phyloP scores from a whole-genome alignment of 2,329 filamentous ascomycete genomes.

The Aureobasidium melanogenum region DNA sequence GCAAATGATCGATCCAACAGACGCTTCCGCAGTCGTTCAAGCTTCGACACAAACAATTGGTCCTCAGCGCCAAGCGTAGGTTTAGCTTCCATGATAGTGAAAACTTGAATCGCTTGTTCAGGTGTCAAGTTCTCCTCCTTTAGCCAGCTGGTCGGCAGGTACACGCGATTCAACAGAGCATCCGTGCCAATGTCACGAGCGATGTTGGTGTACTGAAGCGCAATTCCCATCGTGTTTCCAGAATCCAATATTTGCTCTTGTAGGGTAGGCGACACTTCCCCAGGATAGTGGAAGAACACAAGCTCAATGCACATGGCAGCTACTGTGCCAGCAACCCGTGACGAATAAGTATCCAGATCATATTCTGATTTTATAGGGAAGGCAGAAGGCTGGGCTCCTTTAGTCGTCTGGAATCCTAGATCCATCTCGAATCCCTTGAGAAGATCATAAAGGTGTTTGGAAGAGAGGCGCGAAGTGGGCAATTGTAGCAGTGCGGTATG shows the following conservation, averaged over 20 bases:
- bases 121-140: conserved; percentile 47
- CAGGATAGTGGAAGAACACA: conserved; percentile 50
- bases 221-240: conserved; percentile 59
- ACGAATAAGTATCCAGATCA: conserved; percentile 55
- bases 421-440: conserved; percentile 63
- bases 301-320: conserved; percentile 60
- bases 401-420: conserved; percentile 40
- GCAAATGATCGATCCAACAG: conserved; percentile 54
- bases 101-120: conserved; percentile 41
- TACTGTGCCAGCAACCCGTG: conserved; percentile 64
- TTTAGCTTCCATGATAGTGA: conserved; percentile 13
- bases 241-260: conserved; percentile 43
- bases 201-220: conserved; percentile 71
- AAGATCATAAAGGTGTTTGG: conserved; percentile 53
- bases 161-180: conserved; percentile 56
- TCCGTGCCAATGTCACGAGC: conserved; percentile 64
- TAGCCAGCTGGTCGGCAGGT: conserved; percentile 59
- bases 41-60: conserved; percentile 37
- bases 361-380: conserved; percentile 52
- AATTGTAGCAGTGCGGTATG: conserved; percentile 51
- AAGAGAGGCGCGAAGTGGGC: conserved; percentile 48
- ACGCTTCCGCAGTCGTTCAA: conserved; percentile 43
- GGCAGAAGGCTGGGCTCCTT: conserved; percentile 2
- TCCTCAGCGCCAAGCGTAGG: conserved; percentile 15
- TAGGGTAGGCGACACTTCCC: conserved; percentile 20